Evolutionary conservation across 2,329 filamentous ascomycete species (phyloP), one percentile per base, ranked within the genome.

Genomic region (Neofusicoccum laricinum): DNA sequence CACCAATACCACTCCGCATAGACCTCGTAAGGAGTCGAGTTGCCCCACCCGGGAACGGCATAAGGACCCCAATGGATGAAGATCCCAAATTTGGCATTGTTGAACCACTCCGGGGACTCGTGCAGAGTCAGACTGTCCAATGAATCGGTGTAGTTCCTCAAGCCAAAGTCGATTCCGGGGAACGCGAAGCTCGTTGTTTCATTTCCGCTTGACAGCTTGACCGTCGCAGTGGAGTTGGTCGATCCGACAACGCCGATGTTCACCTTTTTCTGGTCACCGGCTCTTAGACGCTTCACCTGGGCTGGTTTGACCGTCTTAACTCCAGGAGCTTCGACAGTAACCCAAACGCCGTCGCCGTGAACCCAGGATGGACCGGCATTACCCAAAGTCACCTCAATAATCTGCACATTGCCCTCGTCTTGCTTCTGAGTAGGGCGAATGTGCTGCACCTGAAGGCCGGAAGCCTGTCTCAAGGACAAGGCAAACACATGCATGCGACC

Each of bases 51-150:
- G 0, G 85, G 81, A 0, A 86, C 84, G 0, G 82, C 73, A 67
- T 86, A 87, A 0, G 80, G 75, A 0, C 85, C 85, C 83, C 85
- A 87, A 66, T 87, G 85, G 45, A 87, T 84, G 68, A 88, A 87
- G 41, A 87, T 87, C 0, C 85, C 85, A 66, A 78, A 87, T 64
- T 88, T 87, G 21, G 77, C 81, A 46, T 80, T 77, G 62, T 84
- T 78, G 67, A 80, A 87, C 85, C 85, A 87, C 4, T 78, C 75
- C 0, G 84, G 84, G 14, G 79, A 78, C 69, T 81, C 79, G 58
- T 80, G 78, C 75, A 57, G 73, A 78, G 3, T 72, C 75, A 12
- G 74, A 66, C 49, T 77, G 69, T 63, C 76, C 77, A 2, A 65
- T 45, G 5, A 66, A 64, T 65, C 58, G 21, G 64, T 38, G 25